Conservation (phyloP, 169 alveolate genomes). For the Plasmodium vinckei region DNA sequence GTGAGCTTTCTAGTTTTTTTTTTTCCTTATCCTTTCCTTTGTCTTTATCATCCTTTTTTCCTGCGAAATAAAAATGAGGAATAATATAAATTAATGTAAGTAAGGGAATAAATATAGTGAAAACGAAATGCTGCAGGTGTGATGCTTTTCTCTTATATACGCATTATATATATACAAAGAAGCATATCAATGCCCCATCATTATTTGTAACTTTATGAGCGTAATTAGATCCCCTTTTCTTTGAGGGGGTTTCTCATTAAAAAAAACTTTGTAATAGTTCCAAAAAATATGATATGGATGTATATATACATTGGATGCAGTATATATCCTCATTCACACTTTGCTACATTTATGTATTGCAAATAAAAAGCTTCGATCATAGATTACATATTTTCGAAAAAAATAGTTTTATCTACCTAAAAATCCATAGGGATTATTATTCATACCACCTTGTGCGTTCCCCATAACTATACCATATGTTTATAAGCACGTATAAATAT, state of each 20-base stretch:
- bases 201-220: too few species aligned
- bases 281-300: too few species aligned
- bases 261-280: too few species aligned
- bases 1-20: constrained; percentile 79
- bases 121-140: too few species aligned
- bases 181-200: background rate
- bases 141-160: too few species aligned
- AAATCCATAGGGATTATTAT: constrained; percentile 67
- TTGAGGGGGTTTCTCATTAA: too few species aligned
- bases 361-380: background rate
- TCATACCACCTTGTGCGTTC: constrained; percentile 67
- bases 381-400: background rate
- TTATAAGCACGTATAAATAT: constrained; percentile 2
- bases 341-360: background rate
- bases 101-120: too few species aligned
- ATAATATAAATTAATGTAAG: background rate
- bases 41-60: constrained; percentile 73
- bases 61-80: background rate
- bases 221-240: too few species aligned
- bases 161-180: constrained; percentile 1
- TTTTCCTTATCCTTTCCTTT: constrained; percentile 78
- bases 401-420: constrained; percentile 31
- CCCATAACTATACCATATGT: constrained; percentile 23
- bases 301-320: background rate
- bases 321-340: background rate